These are phyloP conservation scores for Leptographium procerum DNA, from an alignment of 2,329 filamentous ascomycete genomes.

Conservation along the genomic window DNA sequence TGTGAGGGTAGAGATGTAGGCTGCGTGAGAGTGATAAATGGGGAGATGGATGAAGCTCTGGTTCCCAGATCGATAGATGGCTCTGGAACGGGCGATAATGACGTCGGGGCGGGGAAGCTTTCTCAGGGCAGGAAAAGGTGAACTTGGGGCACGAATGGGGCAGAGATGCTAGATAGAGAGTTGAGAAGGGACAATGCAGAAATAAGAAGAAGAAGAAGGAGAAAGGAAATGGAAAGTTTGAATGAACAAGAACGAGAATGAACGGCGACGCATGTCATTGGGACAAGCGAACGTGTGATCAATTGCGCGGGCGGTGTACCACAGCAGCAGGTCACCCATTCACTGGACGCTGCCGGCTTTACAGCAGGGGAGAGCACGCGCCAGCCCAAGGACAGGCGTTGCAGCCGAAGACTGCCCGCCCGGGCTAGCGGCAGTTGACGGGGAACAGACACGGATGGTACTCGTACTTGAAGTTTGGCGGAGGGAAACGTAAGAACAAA, in stretches of 20 bases:
- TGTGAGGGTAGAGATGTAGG: neutral
- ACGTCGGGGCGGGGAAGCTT: slow-evolving; percentile 1
- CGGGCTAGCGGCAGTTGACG: slow-evolving; percentile 2
- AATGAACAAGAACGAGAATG: neutral
- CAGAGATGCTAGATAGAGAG: neutral
- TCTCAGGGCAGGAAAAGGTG: neutral
- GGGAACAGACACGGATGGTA: neutral
- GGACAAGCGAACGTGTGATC: neutral
- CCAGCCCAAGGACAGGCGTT: neutral
- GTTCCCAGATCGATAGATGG: neutral
- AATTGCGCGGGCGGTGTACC: neutral
- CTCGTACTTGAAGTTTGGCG: too few relatives aligned
- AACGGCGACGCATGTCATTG: neutral
- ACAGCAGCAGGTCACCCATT: neutral
- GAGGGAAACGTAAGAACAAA: slow-evolving; percentile 3
- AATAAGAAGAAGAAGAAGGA: neutral
- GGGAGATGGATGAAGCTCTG: neutral
- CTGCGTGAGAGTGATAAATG: neutral
- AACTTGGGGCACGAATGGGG: neutral
- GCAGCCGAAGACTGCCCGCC: neutral
- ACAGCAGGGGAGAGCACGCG: neutral
- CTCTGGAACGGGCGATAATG: slow-evolving; percentile 2
- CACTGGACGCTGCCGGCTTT: neutral
- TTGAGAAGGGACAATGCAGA: neutral
- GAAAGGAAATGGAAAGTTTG: neutral